phyloP scores from a whole-genome alignment of 1,284 basidiomycete species.

The Fomitopsis pinicola region DNA sequence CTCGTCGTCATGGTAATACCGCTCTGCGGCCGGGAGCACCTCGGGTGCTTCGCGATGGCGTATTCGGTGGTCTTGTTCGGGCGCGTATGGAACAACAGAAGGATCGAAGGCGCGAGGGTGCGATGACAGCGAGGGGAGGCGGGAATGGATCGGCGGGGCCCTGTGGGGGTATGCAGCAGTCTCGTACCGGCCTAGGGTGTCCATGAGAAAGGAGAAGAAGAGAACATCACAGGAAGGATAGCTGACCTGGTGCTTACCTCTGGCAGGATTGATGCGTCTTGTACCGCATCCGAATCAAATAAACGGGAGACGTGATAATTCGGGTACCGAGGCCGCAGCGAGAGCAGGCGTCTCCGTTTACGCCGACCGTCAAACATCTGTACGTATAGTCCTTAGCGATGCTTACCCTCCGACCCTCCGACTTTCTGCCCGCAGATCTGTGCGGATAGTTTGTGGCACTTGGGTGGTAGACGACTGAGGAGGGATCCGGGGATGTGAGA shows the following conservation, averaged over 20 bases:
- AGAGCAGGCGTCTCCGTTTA: not conserved
- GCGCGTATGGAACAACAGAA: not conserved
- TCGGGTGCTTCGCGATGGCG: not conserved
- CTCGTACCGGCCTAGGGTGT: not conserved
- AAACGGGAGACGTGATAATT: slow-evolving; percentile 1
- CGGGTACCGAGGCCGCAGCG: not conserved
- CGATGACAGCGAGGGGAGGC: not conserved
- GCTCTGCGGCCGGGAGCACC: not conserved
- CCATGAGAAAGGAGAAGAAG: slow-evolving; percentile 1
- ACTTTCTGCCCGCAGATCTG: not conserved
- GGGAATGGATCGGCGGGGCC: not conserved
- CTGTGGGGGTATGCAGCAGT: not conserved
- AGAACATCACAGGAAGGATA: not conserved
- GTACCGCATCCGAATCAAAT: slow-evolving; percentile 1
- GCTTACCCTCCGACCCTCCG: not conserved
- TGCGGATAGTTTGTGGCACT: not conserved
- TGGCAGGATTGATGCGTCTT: not conserved
- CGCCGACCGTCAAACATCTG: not conserved
- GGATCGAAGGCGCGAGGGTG: slow-evolving; percentile 1
- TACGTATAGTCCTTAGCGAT: not conserved
- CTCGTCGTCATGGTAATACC: slow-evolving; percentile 1
- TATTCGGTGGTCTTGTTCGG: not conserved
- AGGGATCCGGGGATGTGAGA: not conserved
- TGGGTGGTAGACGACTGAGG: not conserved
- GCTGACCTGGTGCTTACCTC: slow-evolving; percentile 1